Evolutionary conservation across 768 basidiomycete genomes (phyloP).

Genomic region (Strobilomyces echinocephalus): DNA sequence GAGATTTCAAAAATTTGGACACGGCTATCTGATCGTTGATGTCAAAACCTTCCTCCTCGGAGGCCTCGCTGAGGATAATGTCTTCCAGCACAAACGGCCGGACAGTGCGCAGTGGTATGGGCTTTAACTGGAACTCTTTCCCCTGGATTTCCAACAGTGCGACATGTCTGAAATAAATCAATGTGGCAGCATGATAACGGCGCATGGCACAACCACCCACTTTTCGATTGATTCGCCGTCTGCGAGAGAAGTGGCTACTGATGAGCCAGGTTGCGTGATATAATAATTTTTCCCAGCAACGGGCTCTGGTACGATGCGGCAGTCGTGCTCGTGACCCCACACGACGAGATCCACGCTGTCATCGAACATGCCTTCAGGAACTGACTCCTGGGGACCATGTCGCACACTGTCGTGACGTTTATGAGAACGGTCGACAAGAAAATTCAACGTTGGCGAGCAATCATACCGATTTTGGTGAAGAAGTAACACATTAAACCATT

Average conservation of each 20-base stretch:
- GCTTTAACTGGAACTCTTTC: conserved; percentile 80
- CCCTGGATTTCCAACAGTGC: conserved; percentile 84
- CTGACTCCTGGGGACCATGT: conserved; percentile 90
- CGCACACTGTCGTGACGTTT: conserved; percentile 57
- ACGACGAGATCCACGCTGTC: conserved; percentile 89
- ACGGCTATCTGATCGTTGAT: conserved; percentile 80
- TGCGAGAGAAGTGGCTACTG: conserved; percentile 89
- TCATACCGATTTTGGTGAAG: conserved; percentile 92
- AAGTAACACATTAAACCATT: conserved; percentile 93
- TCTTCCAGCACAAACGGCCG: conserved; percentile 92
- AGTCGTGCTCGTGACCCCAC: conserved; percentile 99
- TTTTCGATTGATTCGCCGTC: conserved; percentile 92
- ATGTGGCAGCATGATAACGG: background rate
- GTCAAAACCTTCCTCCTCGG: conserved; percentile 73
- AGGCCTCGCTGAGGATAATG: conserved; percentile 65
- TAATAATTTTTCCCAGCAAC: conserved; percentile 90
- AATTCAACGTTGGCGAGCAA: background rate
- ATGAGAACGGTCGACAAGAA: conserved; percentile 10
- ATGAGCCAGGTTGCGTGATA: conserved; percentile 93
- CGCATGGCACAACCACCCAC: conserved; percentile 36
- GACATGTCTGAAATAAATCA: conserved; percentile 61
- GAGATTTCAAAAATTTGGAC: conserved; percentile 69
- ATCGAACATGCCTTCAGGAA: conserved; percentile 97
- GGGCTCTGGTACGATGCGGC: conserved; percentile 82
- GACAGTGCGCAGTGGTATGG: conserved; percentile 85